phyloP scores from a whole-genome alignment of 441 rosid genomes.

The Omphalea diandra region DNA sequence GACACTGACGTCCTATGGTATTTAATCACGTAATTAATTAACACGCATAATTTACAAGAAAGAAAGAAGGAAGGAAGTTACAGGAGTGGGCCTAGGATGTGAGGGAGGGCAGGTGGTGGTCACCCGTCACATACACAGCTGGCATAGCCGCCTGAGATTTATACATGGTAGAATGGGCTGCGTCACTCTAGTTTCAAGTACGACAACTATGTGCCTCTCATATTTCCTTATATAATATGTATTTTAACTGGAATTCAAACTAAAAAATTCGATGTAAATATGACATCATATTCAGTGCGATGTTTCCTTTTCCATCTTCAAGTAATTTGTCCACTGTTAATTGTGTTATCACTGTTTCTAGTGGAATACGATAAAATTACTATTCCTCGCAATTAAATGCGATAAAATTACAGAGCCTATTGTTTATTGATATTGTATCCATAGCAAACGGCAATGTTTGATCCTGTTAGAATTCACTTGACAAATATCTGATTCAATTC shows the following conservation, averaged over 20 bases:
- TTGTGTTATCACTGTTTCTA: not conserved
- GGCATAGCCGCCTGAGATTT: constrained; percentile 12
- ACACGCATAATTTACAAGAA: not conserved
- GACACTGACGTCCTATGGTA: not conserved
- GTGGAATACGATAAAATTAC: not conserved
- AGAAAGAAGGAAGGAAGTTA: not conserved
- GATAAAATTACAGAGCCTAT: too few relatives aligned
- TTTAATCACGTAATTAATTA: not conserved
- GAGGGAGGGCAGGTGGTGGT: not conserved
- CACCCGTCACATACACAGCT: constrained; percentile 2
- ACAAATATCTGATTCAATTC: too few relatives aligned
- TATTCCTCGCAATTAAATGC: not conserved
- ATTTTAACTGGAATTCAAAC: too few relatives aligned
- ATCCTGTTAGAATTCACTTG: too few relatives aligned
- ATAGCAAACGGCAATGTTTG: too few relatives aligned
- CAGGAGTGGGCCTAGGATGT: constrained; percentile 7
- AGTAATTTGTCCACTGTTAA: not conserved
- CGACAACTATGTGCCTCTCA: too few relatives aligned
- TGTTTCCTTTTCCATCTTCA: not conserved
- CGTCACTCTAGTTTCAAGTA: not conserved
- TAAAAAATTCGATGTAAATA: not conserved
- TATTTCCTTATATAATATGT: not conserved
- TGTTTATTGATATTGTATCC: too few relatives aligned
- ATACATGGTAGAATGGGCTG: constrained; percentile 6
- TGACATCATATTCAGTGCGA: too few relatives aligned